These are phyloP conservation scores for Hemisphaericaspora lyxosophila DNA, from an alignment of 1,139 yeast genomes.

Conservation along the genomic window DNA sequence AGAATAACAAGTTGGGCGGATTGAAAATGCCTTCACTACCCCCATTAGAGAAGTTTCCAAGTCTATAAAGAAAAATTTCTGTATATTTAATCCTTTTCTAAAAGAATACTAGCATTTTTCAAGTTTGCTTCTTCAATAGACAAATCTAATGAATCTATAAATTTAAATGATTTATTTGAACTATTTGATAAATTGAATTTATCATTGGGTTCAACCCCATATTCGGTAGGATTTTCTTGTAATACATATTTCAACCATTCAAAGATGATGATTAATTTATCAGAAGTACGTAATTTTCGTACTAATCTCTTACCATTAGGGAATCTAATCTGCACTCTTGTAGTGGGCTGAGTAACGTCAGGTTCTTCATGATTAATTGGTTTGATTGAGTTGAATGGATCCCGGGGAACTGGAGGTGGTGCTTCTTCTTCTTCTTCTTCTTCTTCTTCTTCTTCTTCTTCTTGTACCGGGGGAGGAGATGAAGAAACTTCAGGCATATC, in stretches of 20 bases:
- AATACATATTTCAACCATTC: slow-evolving; percentile 57
- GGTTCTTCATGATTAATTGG: slow-evolving; percentile 58
- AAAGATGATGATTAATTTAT: slow-evolving; percentile 46
- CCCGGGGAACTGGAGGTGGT: slow-evolving; percentile 13
- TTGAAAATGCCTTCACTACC: slow-evolving; percentile 23
- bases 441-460: background rate
- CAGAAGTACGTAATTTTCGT: slow-evolving; percentile 63
- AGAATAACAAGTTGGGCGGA: slow-evolving; percentile 3
- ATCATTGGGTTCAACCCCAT: slow-evolving; percentile 42
- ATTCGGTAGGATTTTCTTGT: slow-evolving; percentile 48
- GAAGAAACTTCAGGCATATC: slow-evolving; percentile 4
- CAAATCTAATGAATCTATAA: slow-evolving; percentile 56
- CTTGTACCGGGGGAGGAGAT: slow-evolving; percentile 1
- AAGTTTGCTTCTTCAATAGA: slow-evolving; percentile 77
- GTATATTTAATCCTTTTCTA: slow-evolving; percentile 48
- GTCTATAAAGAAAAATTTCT: background rate
- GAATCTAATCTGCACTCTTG: slow-evolving; percentile 83
- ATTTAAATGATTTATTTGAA: slow-evolving; percentile 64
- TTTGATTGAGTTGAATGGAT: slow-evolving; percentile 41
- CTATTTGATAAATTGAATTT: slow-evolving; percentile 54
- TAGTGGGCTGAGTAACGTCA: slow-evolving; percentile 54
- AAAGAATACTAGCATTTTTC: slow-evolving; percentile 74
- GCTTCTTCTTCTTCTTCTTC: slow-evolving; percentile 2
- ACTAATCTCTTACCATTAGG: slow-evolving; percentile 84
- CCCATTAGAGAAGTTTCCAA: slow-evolving; percentile 27